Base-by-base conservation (phyloP, 2,329 filamentous ascomycete genomes). In the Pseudocercospora vitis region DNA sequence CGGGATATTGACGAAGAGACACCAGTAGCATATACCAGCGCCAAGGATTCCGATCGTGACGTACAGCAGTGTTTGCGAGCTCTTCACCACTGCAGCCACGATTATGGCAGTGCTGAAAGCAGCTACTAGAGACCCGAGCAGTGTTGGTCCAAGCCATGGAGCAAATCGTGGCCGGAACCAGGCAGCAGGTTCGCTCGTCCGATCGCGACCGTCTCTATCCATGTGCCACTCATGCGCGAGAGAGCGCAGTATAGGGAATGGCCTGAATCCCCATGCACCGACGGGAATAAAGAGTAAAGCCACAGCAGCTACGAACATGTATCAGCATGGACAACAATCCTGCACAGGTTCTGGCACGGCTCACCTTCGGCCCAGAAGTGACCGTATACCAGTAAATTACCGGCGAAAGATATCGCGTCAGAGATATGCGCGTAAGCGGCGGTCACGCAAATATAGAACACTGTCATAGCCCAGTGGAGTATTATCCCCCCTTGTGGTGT, bases 401-500 rank as follows among this genome's bases (percentile, higher is more conserved):
- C 44, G 9, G 53, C 24, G 9, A 51, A 55, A 5, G 29, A 21
- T 18, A 55, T 55, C 1, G 48, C 53, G 11, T 48, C 42, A 8
- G 11, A 23, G 29, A 55, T 26, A 9, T 37, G 19, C 12, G 26
- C 26, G 44, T 47, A 55, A 2, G 42, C 33, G 9, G 53, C 48
- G 7, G 48, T 55, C 23, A 31, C 48, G 19, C 48, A 52, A 7
- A 55, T 52, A 19, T 44, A 52, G 14, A 56, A 21, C 12, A 50
- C 46, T 7, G 50, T 49, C n/a, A 49, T 42, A 6, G 42, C 42
- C 49, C 37, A 56, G 32, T 56, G 54, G 3, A 56, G 37, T 23
- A 56, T 46, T 24, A 53, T 52, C 2, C 54, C 54, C 12, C 54
- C 54, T 28, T 53, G 44, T 16, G 50, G 50, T 3, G 54, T 53